phyloP scores from a whole-genome alignment of 2,329 filamentous ascomycete species.

The Diatrype stigma region DNA sequence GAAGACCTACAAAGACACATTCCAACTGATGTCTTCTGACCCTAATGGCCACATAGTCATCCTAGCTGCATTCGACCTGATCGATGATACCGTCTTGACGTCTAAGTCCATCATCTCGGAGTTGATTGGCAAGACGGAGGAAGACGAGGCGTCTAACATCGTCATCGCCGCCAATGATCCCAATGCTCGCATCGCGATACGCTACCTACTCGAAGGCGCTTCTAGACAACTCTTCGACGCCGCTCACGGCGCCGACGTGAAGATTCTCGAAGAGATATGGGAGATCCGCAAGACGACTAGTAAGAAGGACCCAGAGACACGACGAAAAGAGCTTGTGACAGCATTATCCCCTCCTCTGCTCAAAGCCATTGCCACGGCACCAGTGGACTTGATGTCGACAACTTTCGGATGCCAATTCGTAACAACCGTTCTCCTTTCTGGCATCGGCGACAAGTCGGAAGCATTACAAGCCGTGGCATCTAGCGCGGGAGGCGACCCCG shows the following conservation, averaged over 20 bases:
- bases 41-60: slow-evolving; percentile 74
- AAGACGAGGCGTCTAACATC: slow-evolving; percentile 60
- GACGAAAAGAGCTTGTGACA: slow-evolving; percentile 72
- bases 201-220: slow-evolving; percentile 76
- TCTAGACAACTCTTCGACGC: slow-evolving; percentile 57
- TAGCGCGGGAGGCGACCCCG: slow-evolving; percentile 55
- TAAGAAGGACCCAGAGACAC: slow-evolving; percentile 80
- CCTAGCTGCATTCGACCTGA: slow-evolving; percentile 80
- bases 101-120: slow-evolving; percentile 85
- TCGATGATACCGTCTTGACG: slow-evolving; percentile 89
- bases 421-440: slow-evolving; percentile 73
- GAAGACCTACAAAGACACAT: slow-evolving; percentile 84
- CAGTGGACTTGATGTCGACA: slow-evolving; percentile 65
- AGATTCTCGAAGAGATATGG: slow-evolving; percentile 72
- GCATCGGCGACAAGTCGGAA: slow-evolving; percentile 68
- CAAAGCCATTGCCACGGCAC: slow-evolving; percentile 64
- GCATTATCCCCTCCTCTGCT: slow-evolving; percentile 72
- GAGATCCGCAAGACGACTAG: slow-evolving; percentile 77
- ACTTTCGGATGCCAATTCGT: slow-evolving; percentile 86
- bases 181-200: slow-evolving; percentile 61
- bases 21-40: slow-evolving; percentile 81
- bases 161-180: slow-evolving; percentile 61
- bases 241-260: slow-evolving; percentile 61
- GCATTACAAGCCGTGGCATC: slow-evolving; percentile 69
- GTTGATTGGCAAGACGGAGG: slow-evolving; percentile 68